Conservation (phyloP, 208 protist species). For the Crithidia expoeki region DNA sequence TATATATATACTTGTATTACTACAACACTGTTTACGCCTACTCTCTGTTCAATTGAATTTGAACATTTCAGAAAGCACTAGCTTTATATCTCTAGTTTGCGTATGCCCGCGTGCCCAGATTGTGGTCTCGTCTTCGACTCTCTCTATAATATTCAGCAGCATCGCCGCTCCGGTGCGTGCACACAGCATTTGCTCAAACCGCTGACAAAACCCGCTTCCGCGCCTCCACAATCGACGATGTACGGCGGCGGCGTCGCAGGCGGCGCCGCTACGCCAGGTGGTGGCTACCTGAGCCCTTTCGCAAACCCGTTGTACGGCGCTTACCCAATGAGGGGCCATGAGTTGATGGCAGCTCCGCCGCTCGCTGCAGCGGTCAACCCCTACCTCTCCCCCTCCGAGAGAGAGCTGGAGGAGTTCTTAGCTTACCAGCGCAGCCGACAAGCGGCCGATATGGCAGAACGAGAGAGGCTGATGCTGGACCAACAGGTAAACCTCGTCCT, state of each 20-base stretch:
- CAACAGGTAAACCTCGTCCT: slow-evolving; percentile 51
- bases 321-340: slow-evolving; percentile 5
- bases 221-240: background rate
- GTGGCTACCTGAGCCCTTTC: slow-evolving; percentile 8
- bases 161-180: slow-evolving; percentile 33
- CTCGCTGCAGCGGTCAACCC: background rate
- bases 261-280: background rate
- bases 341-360: slow-evolving; percentile 10
- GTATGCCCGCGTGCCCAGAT: slow-evolving; percentile 54
- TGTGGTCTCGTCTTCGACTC: slow-evolving; percentile 52
- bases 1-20: no score
- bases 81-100: background rate
- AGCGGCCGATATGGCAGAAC: slow-evolving; percentile 29
- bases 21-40: background rate
- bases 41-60: slow-evolving; percentile 12
- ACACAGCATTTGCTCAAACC: background rate
- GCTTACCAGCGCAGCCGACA: slow-evolving; percentile 40
- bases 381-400: slow-evolving; percentile 21
- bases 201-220: background rate
- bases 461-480: slow-evolving; percentile 44
- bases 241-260: slow-evolving; percentile 1
- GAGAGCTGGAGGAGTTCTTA: slow-evolving; percentile 39
- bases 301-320: background rate
- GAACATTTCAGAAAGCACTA: no score
- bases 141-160: slow-evolving; percentile 37